Evolutionary conservation across 345 rosid species (phyloP).

Genomic region (Punica granatum): DNA sequence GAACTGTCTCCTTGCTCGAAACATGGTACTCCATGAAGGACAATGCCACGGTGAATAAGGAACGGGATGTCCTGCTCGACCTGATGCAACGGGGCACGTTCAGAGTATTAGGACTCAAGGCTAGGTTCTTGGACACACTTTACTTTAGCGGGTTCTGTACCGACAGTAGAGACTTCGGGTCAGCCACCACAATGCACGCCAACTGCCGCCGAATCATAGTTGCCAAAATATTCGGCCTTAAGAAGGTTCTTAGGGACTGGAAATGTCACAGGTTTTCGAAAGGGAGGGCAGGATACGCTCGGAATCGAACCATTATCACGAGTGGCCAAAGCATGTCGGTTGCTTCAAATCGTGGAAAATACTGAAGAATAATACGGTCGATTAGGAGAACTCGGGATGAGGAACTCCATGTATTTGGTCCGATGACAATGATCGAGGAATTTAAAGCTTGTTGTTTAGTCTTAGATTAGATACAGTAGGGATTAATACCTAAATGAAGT

Average conservation of each 20-base stretch:
- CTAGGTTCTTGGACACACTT: slow-evolving; percentile 44
- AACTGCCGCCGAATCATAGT: slow-evolving; percentile 67
- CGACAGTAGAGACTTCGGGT: slow-evolving; percentile 40
- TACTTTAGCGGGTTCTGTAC: slow-evolving; percentile 76
- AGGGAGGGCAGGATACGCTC: neutral
- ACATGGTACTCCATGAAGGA: slow-evolving; percentile 57
- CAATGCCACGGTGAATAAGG: slow-evolving; percentile 46
- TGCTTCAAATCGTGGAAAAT: neutral
- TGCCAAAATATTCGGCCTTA: slow-evolving; percentile 60
- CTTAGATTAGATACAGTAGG: no score
- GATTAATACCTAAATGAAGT: no score
- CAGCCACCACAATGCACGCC: slow-evolving; percentile 64
- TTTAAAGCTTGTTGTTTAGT: no score
- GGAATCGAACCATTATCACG: slow-evolving; percentile 5
- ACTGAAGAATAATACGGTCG: neutral
- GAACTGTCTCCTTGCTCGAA: slow-evolving; percentile 46
- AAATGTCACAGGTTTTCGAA: slow-evolving; percentile 27
- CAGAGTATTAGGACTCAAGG: slow-evolving; percentile 24
- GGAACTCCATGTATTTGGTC: no score
- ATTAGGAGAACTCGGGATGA: neutral
- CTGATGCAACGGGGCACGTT: slow-evolving; percentile 33
- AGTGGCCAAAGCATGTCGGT: slow-evolving; percentile 34
- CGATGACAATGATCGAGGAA: no score
- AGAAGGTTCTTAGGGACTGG: slow-evolving; percentile 53
- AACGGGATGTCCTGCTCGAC: slow-evolving; percentile 58